A percentile compares a stretch with the other conserved stretches of the same genome.
Evolutionary conservation across 345 rosid genomes (phyloP).

Genomic region (Populus ilicifolia): DNA sequence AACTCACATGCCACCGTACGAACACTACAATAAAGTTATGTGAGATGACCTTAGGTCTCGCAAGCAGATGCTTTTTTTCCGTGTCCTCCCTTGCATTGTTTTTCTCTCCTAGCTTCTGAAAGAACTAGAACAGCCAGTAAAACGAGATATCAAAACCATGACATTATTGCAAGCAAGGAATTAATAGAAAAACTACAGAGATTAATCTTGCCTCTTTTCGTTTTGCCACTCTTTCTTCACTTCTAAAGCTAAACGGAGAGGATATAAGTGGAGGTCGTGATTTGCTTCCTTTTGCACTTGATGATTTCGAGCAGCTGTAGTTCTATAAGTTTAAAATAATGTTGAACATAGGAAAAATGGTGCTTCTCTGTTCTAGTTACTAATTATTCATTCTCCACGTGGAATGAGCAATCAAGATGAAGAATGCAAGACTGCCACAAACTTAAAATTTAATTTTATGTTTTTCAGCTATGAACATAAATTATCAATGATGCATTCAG

Average conservation of each 20-base stretch:
- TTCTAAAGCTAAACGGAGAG: conserved; percentile 67
- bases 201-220: conserved; percentile 64
- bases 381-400: background rate
- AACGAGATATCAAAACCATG: background rate
- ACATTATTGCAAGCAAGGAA: conserved; percentile 4
- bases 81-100: conserved; percentile 31
- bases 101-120: conserved; percentile 64
- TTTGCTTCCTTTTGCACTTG: conserved; percentile 40
- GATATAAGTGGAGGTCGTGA: conserved; percentile 35
- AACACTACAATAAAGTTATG: background rate
- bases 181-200: background rate
- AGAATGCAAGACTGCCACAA: background rate
- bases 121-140: conserved; percentile 40
- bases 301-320: conserved; percentile 41
- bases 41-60: conserved; percentile 37
- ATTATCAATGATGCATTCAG: background rate
- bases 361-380: background rate
- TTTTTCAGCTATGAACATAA: too few relatives aligned
- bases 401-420: background rate
- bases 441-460: background rate
- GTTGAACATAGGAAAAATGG: conserved; percentile 7
- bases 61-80: conserved; percentile 34
- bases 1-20: background rate
- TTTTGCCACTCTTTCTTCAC: conserved; percentile 79
- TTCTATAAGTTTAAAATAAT: conserved; percentile 5